Evolutionary conservation across 176 grass and related monocot genomes (phyloP), one percentile per base, ranked within the genome.

Genomic region (Metroxylon sagu): DNA sequence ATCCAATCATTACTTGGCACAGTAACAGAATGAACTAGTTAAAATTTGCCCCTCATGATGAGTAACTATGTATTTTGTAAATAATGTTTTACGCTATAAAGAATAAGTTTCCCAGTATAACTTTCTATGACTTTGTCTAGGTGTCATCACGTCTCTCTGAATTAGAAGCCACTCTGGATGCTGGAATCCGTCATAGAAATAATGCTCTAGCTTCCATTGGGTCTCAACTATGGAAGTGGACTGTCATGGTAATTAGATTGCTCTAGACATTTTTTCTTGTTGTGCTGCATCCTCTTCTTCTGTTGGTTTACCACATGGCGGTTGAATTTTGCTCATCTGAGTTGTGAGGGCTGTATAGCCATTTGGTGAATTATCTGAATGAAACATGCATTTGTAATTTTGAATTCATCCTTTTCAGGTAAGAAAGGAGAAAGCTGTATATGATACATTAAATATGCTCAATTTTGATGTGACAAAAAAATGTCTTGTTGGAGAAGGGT

Each of bases 391-490:
- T 62, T 71, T 63, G 17, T 66, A 35, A 66, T 64, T 31, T 16
- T 65, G 31, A 70, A 60, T 60, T 18, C 74, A 43, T 57, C 55
- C 19, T 62, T 81, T 76, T 78, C 60, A 98, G 94, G 88, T 98
- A 25, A 88, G 83, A 81, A 98, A 81, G 57, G 94, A 98, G 82
- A 98, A 92, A 89, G 85, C 85, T 83, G 94, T 98, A 54, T 98
- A 98, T 81, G 94, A 93, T 76, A 93, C 84, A 15, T 64, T 98
- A 28, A 98, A 98, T 77, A 89, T 86, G 94, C 77, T 98, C 28
- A 93, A 98, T 65, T 98, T 98, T 61, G 94, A 98, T 31, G 94
- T 98, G 70, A 98, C 94, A 65, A 93, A 98, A 68, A 98, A 98
- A 77, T 98, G 94, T 57, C 94, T 98, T 78, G 94, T 98, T 74